Evolutionary conservation across 805 yeast genomes (phyloP).

Genomic region (Limtongia smithiae): DNA sequence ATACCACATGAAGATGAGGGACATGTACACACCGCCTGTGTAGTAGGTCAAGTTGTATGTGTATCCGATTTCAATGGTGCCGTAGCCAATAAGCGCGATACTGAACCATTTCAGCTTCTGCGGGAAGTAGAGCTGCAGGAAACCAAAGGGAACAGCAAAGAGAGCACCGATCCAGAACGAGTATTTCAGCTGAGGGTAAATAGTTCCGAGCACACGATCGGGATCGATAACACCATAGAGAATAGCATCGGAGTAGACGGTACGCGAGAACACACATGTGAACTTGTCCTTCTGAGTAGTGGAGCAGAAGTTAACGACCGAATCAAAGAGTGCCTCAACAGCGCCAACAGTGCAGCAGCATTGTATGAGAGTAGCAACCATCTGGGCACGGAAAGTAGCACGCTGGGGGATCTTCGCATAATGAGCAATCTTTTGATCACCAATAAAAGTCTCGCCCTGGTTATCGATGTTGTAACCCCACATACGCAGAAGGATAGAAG

Average conservation of each 20-base stretch:
- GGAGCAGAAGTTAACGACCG: constrained; percentile 1
- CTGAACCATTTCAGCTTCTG: background rate
- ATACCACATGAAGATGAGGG: constrained; percentile 54
- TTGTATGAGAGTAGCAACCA: constrained; percentile 3
- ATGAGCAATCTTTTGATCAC: constrained; percentile 54
- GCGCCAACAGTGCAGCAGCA: constrained; percentile 2
- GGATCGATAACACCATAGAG: constrained; percentile 3
- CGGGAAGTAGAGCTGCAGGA: constrained; percentile 3
- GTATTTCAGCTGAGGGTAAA: constrained; percentile 2
- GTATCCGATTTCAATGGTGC: background rate
- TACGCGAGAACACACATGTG: background rate
- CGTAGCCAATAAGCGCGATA: background rate
- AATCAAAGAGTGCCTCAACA: background rate
- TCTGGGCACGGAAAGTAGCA: constrained; percentile 40
- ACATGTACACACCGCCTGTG: constrained; percentile 31
- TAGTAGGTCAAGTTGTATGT: constrained; percentile 3
- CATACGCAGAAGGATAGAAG: constrained; percentile 50
- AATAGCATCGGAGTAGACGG: constrained; percentile 6
- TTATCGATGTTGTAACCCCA: constrained; percentile 57
- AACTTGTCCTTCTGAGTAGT: constrained; percentile 5
- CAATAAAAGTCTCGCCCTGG: constrained; percentile 59
- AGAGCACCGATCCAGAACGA: constrained; percentile 1
- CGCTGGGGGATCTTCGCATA: constrained; percentile 45
- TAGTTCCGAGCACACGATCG: constrained; percentile 1
- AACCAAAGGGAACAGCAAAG: constrained; percentile 5